A percentile compares a stretch with the other conserved stretches of the same genome.
phyloP scores from a whole-genome alignment of 768 basidiomycete species.

The Thelephora aurantiotincta region DNA sequence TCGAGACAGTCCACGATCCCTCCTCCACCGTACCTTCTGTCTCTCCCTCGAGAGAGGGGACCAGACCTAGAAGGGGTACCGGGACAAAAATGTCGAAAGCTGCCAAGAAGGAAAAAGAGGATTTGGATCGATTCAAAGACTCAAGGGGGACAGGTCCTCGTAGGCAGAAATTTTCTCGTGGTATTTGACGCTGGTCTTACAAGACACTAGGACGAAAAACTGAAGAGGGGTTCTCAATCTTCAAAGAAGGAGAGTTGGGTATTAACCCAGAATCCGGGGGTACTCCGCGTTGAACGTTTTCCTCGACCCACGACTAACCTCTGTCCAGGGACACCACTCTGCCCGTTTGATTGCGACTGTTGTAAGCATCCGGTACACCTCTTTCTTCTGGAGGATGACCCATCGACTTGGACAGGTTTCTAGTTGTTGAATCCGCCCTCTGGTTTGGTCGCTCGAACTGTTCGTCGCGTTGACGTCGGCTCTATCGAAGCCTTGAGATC shows the following conservation, averaged over 20 bases:
- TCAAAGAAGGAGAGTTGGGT: constrained; percentile 74
- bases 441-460: neutral
- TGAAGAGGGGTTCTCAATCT: constrained; percentile 67
- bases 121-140: constrained; percentile 47
- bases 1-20: constrained; percentile 57
- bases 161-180: constrained; percentile 23
- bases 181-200: neutral
- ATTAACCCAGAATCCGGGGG: constrained; percentile 59
- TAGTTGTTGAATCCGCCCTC: neutral
- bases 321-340: constrained; percentile 57
- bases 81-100: constrained; percentile 2
- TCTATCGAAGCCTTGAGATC: constrained; percentile 46
- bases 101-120: constrained; percentile 17
- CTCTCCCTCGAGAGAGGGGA: constrained; percentile 19
- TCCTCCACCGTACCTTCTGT: constrained; percentile 23
- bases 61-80: constrained; percentile 18
- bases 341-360: constrained; percentile 84
- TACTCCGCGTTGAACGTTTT: constrained; percentile 20
- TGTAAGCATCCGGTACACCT: constrained; percentile 34
- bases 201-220: constrained; percentile 50
- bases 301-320: constrained; percentile 7
- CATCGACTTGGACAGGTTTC: neutral
- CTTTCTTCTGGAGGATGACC: neutral
- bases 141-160: constrained; percentile 62
- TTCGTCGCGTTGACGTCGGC: constrained; percentile 16